These are phyloP conservation scores for Petunia axillaris DNA, from an alignment of 257 asterid species.

Conservation along the genomic window DNA sequence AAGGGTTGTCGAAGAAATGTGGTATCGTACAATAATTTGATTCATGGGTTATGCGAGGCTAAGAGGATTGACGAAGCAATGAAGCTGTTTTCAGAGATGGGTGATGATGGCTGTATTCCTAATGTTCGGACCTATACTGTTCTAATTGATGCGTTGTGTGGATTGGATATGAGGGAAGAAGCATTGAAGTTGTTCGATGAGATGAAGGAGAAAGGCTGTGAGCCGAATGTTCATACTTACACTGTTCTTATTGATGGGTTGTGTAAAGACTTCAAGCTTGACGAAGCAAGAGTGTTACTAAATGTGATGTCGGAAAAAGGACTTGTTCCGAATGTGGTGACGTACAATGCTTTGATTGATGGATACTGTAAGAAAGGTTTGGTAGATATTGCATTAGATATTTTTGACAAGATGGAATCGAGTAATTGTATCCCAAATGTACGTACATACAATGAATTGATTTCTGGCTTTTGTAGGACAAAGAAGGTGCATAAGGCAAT, in stretches of 20 bases:
- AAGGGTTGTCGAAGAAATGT: conserved; percentile 68
- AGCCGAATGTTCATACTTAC: conserved; percentile 69
- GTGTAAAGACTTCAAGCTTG: conserved; percentile 61
- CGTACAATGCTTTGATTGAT: conserved; percentile 69
- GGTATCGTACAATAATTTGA: conserved; percentile 66
- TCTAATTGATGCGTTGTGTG: conserved; percentile 67
- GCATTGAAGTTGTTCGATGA: conserved; percentile 60
- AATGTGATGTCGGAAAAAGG: conserved; percentile 50
- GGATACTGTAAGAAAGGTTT: conserved; percentile 69
- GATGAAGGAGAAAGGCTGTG: conserved; percentile 73
- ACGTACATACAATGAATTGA: conserved; percentile 73
- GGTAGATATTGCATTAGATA: conserved; percentile 55
- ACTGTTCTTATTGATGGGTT: conserved; percentile 60
- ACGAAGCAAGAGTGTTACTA: conserved; percentile 52
- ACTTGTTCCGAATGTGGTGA: conserved; percentile 58
- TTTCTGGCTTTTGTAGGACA: conserved; percentile 59
- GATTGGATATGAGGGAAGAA: conserved; percentile 53
- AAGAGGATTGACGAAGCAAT: conserved; percentile 61
- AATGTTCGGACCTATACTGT: conserved; percentile 71
- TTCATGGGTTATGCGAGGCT: conserved; percentile 70
- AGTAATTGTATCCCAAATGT: conserved; percentile 57
- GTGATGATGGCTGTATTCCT: conserved; percentile 56
- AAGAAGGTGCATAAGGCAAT: conserved; percentile 70
- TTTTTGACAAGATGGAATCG: conserved; percentile 55
- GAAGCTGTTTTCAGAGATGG: conserved; percentile 55